phyloP scores from a whole-genome alignment of 2,329 filamentous ascomycete genomes.

The Aspergillus ochraceus region DNA sequence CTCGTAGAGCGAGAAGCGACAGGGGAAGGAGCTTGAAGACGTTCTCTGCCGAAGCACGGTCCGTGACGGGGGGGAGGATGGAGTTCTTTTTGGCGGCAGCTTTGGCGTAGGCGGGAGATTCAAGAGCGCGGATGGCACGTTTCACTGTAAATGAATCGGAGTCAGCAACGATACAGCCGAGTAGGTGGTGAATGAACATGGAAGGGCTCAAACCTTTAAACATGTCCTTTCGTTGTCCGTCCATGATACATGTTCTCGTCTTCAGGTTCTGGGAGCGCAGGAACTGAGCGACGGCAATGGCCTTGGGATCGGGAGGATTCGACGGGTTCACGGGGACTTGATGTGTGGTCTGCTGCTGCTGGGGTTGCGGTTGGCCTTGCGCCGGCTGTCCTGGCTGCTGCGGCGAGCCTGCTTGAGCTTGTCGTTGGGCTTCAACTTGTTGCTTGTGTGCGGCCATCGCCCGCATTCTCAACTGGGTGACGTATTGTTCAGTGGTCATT shows the following conservation, averaged over 20 bases:
- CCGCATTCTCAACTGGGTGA: slow-evolving; percentile 46
- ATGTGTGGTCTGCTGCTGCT: slow-evolving; percentile 41
- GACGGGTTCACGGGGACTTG: slow-evolving; percentile 50
- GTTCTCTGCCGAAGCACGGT: slow-evolving; percentile 87
- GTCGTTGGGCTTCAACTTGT: slow-evolving; percentile 35
- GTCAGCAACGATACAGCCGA: background rate
- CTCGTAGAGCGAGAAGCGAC: slow-evolving; percentile 88
- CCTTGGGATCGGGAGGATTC: slow-evolving; percentile 79
- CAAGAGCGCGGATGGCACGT: slow-evolving; percentile 84
- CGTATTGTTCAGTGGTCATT: slow-evolving; percentile 53
- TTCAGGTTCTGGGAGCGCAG: slow-evolving; percentile 82
- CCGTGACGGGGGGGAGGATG: slow-evolving; percentile 80
- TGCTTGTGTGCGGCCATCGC: slow-evolving; percentile 47
- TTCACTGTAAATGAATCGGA: slow-evolving; percentile 64
- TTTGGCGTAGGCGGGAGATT: slow-evolving; percentile 88
- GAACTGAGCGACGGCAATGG: slow-evolving; percentile 86
- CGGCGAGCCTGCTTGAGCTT: slow-evolving; percentile 30
- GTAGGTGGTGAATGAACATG: background rate
- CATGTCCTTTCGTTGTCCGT: slow-evolving; percentile 97
- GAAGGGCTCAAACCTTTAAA: slow-evolving; percentile 70
- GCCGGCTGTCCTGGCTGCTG: slow-evolving; percentile 42
- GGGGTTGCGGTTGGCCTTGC: slow-evolving; percentile 30
- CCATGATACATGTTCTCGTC: slow-evolving; percentile 84
- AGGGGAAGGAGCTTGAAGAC: slow-evolving; percentile 92
- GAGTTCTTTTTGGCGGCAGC: slow-evolving; percentile 81